phyloP scores from a whole-genome alignment of 2,329 filamentous ascomycete species.

The Ophiostoma sp. region DNA sequence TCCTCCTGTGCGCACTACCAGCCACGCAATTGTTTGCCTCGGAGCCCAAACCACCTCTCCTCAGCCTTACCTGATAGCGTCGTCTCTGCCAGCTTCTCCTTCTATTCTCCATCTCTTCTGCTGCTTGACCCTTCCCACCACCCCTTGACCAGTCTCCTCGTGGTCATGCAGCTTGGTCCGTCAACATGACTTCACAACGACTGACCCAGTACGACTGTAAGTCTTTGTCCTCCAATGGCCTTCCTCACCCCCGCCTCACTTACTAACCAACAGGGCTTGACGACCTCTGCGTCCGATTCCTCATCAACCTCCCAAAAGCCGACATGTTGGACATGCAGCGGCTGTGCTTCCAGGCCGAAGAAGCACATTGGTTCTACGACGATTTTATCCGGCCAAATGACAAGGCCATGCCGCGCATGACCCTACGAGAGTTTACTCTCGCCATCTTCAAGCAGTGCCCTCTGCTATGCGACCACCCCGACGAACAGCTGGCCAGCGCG shows the following conservation, averaged over 20 bases:
- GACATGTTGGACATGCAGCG: conserved; percentile 85
- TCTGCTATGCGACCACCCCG: conserved; percentile 73
- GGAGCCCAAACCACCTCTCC: background rate
- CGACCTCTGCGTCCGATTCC: conserved; percentile 95
- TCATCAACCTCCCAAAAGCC: conserved; percentile 90
- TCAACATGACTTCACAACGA: conserved; percentile 11
- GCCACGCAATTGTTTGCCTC: background rate
- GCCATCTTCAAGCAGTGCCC: conserved; percentile 93
- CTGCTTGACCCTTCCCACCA: background rate
- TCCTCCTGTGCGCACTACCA: background rate
- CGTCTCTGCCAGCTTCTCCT: background rate
- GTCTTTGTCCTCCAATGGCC: background rate
- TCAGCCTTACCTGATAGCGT: conserved; percentile 4
- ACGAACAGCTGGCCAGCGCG: conserved; percentile 70
- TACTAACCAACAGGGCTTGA: conserved; percentile 65
- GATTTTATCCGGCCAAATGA: conserved; percentile 94
- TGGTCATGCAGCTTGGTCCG: conserved; percentile 10
- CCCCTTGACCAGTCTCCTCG: too few species aligned
- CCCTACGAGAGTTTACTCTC: conserved; percentile 77
- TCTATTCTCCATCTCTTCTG: background rate
- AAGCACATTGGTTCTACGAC: conserved; percentile 99
- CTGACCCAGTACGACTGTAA: conserved; percentile 16
- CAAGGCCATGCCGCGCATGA: conserved; percentile 76
- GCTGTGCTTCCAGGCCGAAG: conserved; percentile 97
- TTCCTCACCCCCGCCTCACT: conserved; percentile 25